A percentile compares a stretch with the other conserved stretches of the same genome.
These are phyloP conservation scores for Bonnemaisonia californica DNA, from an alignment of 31 red algal genomes.

Conservation along the genomic window DNA sequence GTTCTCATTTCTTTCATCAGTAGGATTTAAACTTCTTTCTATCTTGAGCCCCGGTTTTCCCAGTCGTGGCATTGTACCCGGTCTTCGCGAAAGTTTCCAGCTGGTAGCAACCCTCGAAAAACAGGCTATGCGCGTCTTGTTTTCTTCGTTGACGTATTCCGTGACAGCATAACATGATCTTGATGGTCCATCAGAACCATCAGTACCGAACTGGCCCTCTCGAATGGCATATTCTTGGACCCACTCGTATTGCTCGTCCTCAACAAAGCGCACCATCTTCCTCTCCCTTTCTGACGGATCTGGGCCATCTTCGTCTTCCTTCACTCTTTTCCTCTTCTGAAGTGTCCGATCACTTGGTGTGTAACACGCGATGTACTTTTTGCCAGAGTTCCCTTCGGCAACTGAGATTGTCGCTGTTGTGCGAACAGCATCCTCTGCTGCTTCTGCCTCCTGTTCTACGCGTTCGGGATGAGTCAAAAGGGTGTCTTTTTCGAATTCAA, in stretches of 20 bases:
- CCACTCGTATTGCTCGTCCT: slow-evolving; percentile 67
- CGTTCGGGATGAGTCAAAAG: slow-evolving; percentile 19
- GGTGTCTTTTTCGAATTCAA: slow-evolving; percentile 68
- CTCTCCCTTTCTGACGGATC: slow-evolving; percentile 7
- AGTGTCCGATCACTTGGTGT: slow-evolving; percentile 54
- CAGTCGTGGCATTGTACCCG: slow-evolving; percentile 25
- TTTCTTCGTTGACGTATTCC: slow-evolving; percentile 31
- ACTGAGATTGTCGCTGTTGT: slow-evolving; percentile 56
- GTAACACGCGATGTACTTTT: slow-evolving; percentile 68
- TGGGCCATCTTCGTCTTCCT: slow-evolving; percentile 20
- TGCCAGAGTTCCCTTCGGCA: slow-evolving; percentile 3
- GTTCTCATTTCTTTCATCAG: background rate
- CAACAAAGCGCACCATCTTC: slow-evolving; percentile 56
- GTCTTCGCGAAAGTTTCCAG: slow-evolving; percentile 59
- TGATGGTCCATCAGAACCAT: slow-evolving; percentile 10
- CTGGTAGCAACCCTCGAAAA: slow-evolving; percentile 49
- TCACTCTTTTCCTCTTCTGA: slow-evolving; percentile 38
- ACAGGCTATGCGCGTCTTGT: slow-evolving; percentile 28
- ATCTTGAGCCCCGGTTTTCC: slow-evolving; percentile 35
- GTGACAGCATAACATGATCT: slow-evolving; percentile 63
- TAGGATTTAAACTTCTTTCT: background rate
- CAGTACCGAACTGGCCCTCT: slow-evolving; percentile 34
- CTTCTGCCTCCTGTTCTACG: slow-evolving; percentile 16
- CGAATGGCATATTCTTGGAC: slow-evolving; percentile 67
- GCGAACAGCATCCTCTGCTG: slow-evolving; percentile 36